Conservation (phyloP, 495 filamentous ascomycete species). For the Aeminium ludgeri region DNA sequence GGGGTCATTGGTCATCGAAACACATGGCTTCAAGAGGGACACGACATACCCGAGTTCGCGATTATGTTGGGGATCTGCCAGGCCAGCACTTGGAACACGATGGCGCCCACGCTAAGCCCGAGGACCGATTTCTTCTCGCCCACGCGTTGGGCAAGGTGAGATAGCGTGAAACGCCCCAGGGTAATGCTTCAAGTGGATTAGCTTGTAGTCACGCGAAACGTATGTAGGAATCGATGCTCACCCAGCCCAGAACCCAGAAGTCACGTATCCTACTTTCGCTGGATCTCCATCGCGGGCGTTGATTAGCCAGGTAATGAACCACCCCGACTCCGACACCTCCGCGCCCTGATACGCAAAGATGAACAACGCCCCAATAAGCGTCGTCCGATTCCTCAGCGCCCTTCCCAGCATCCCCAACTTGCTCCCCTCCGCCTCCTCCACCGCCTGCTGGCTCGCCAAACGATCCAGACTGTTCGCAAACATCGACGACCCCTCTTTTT, state of each 20-base stretch:
- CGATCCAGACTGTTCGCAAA: slow-evolving; percentile 26
- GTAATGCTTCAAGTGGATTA: no score
- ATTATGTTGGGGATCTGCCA: slow-evolving; percentile 56
- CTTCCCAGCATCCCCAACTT: slow-evolving; percentile 26
- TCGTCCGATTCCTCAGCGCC: slow-evolving; percentile 40
- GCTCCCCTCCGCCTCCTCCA: slow-evolving; percentile 9
- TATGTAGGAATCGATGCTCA: no score
- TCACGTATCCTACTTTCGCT: slow-evolving; percentile 57
- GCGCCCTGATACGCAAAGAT: slow-evolving; percentile 72
- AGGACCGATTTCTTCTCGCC: slow-evolving; percentile 55
- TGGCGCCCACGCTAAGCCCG: slow-evolving; percentile 38
- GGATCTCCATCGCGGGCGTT: slow-evolving; percentile 49
- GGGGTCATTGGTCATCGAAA: no score
- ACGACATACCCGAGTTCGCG: no score
- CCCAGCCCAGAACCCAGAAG: slow-evolving; percentile 59
- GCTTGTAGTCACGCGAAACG: no score
- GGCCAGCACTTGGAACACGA: slow-evolving; percentile 50
- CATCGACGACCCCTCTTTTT: slow-evolving; percentile 28
- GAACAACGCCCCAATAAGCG: slow-evolving; percentile 54
- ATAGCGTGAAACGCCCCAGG: slow-evolving; percentile 50
- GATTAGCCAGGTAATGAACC: slow-evolving; percentile 70
- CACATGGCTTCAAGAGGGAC: no score
- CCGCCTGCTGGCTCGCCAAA: slow-evolving; percentile 19
- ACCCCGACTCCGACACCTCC: slow-evolving; percentile 58
- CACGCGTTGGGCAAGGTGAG: slow-evolving; percentile 41